phyloP scores from a whole-genome alignment of 306 rosid species.

The Mimosa bimucronata region DNA sequence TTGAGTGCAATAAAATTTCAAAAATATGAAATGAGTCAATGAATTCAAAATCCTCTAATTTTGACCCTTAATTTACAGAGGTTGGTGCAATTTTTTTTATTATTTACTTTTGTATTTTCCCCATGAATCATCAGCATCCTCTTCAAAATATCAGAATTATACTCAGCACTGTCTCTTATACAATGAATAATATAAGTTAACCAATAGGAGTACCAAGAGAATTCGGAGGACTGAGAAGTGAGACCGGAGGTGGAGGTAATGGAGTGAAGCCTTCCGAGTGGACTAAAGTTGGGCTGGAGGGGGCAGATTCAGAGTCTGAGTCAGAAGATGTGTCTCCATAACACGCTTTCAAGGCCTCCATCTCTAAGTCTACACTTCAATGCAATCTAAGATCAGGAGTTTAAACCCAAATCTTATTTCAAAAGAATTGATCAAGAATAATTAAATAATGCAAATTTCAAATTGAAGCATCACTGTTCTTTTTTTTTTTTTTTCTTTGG shows the following conservation, averaged over 20 bases:
- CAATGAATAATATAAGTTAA: constrained; percentile 19
- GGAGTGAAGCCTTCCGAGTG: constrained; percentile 22
- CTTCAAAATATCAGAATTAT: constrained; percentile 24
- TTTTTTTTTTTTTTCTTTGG: too few species aligned
- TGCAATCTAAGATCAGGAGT: constrained; percentile 1
- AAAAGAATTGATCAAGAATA: constrained; percentile 5
- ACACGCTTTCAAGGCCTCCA: constrained; percentile 77
- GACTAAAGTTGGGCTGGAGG: constrained; percentile 33
- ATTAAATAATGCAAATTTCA: not conserved
- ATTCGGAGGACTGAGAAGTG: constrained; percentile 60
- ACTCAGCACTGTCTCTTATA: not conserved
- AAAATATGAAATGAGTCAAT: constrained; percentile 10
- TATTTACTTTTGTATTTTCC: not conserved
- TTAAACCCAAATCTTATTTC: constrained; percentile 25
- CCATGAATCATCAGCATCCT: constrained; percentile 11
- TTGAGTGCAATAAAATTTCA: constrained; percentile 8
- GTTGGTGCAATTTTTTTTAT: not conserved
- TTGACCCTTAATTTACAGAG: constrained; percentile 6
- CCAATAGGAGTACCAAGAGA: constrained; percentile 49
- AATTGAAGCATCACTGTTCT: constrained; percentile 21
- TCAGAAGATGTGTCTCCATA: constrained; percentile 76
- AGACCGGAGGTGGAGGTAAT: constrained; percentile 75
- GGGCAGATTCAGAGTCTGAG: constrained; percentile 55
- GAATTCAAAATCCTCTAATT: constrained; percentile 3
- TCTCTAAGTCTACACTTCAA: constrained; percentile 18